phyloP scores from a whole-genome alignment of 106 monocot genomes.

The Dendrobium nobile region DNA sequence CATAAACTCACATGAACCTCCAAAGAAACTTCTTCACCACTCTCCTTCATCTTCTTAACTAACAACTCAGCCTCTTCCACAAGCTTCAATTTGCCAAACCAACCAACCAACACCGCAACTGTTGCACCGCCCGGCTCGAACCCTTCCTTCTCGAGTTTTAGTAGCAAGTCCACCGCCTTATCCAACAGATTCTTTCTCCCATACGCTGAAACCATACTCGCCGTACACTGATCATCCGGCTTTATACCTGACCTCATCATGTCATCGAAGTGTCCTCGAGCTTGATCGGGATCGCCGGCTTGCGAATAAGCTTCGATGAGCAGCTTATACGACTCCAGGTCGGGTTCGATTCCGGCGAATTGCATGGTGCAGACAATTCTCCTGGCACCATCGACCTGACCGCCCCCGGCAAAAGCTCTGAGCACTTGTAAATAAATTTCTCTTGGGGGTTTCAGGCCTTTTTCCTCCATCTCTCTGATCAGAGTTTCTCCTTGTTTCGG shows the following conservation, averaged over 20 bases:
- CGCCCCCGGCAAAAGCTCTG: slow-evolving; percentile 34
- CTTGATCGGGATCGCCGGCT: slow-evolving; percentile 45
- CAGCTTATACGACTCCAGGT: slow-evolving; percentile 37
- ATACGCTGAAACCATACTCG: slow-evolving; percentile 59
- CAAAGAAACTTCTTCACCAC: slow-evolving; percentile 48
- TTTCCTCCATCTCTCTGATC: slow-evolving; percentile 51
- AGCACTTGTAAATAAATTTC: slow-evolving; percentile 60
- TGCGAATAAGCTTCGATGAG: slow-evolving; percentile 56
- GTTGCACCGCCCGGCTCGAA: slow-evolving; percentile 49
- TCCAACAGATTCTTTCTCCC: slow-evolving; percentile 63
- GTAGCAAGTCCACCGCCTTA: slow-evolving; percentile 64
- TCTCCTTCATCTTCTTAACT: slow-evolving; percentile 34
- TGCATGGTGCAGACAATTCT: slow-evolving; percentile 57
- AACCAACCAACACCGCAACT: slow-evolving; percentile 58
- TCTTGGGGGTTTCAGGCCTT: slow-evolving; percentile 58
- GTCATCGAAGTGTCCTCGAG: slow-evolving; percentile 51
- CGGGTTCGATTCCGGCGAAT: slow-evolving; percentile 45
- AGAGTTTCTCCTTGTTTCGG: slow-evolving; percentile 44
- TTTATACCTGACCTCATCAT: slow-evolving; percentile 34
- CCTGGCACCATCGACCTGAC: slow-evolving; percentile 46
- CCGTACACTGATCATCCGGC: slow-evolving; percentile 68
- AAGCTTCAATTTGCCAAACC: slow-evolving; percentile 68
- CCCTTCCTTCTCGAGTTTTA: slow-evolving; percentile 71
- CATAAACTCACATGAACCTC: slow-evolving; percentile 66
- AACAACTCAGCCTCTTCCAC: slow-evolving; percentile 79